Conservation (phyloP, 148 eudicot species). For the Heliosperma pusillum region DNA sequence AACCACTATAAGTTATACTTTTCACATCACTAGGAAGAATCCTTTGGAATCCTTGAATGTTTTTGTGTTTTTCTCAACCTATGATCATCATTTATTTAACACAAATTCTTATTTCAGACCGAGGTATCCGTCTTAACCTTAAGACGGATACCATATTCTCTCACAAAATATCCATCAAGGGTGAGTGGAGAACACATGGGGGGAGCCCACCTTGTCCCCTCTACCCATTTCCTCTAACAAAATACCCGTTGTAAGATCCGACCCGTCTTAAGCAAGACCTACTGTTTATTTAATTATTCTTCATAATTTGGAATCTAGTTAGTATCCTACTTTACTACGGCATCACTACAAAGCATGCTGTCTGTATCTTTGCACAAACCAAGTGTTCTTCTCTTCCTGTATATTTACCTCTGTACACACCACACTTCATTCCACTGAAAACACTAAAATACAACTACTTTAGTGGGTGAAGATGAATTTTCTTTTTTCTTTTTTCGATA, state of each 20-base stretch:
- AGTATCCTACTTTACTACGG: constrained; percentile 18
- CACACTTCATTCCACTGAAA: not conserved
- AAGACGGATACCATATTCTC: too few relatives aligned
- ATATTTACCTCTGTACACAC: not conserved
- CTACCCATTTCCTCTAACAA: too few relatives aligned
- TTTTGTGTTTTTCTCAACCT: not conserved
- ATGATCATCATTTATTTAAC: not conserved
- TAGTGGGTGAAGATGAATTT: too few relatives aligned
- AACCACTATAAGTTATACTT: not conserved
- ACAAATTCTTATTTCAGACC: too few relatives aligned
- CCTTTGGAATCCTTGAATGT: constrained; percentile 14
- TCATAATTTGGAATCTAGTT: not conserved
- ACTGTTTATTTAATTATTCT: not conserved
- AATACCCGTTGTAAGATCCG: too few relatives aligned
- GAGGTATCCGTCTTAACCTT: too few relatives aligned
- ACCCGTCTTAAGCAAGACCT: too few relatives aligned
- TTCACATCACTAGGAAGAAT: constrained; percentile 12
- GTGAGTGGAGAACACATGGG: too few relatives aligned
- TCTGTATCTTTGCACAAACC: not conserved
- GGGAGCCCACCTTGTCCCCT: too few relatives aligned
- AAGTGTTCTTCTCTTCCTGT: constrained; percentile 12
- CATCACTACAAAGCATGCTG: not conserved
- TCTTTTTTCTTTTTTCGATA: too few relatives aligned
- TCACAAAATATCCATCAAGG: too few relatives aligned
- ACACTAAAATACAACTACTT: not conserved